Base-by-base conservation (phyloP, 1,284 basidiomycete species). In the Sporisorium graminicola region DNA sequence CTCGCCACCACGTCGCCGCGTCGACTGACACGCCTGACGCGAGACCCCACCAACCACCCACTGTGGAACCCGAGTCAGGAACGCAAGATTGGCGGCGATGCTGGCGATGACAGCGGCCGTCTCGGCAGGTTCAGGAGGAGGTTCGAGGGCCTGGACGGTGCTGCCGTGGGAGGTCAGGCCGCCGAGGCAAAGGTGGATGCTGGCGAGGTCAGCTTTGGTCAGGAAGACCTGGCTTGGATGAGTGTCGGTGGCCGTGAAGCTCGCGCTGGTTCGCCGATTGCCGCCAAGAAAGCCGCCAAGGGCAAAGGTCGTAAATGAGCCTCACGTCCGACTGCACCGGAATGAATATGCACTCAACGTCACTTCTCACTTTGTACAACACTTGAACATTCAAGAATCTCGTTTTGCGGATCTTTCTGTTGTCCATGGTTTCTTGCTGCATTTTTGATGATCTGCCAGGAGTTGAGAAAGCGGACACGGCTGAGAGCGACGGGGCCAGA, bases 191-290 rank as follows among this genome's bases (percentile, higher is more conserved):
- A 70, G 27, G 31, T 20, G 55, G 61, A 58, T 26, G 44, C 54
- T 24, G 63, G 65, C 27, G 71, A 77, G 20, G 71, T 80, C 22
- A 58, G 57, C 42, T 85, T 84, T 55, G 82, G 75, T n/a, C 76
- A 78, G 61, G 66, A 76, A 18, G 84, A 85, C 58, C 62, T 84
- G 27, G 79, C 75, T 59, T 85, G 84, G 84, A 85, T 85, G 84
- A 82, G 77, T 57, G 80, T 80, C 44, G 82, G 84, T 54, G 84
- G 84, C 31, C 64, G 82, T 31, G 79, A 85, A 57, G 84, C 82
- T 7, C 60, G 78, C 3, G 74, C 80, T 18, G 80, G 82, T 42
- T 71, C 77, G 42, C 69, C 78, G 5, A 58, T 81, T 10, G 56
- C 58, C 18, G 55, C 78, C 3, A 79, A 78, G 68, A 83, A 80